Evolutionary conservation across 2,329 filamentous ascomycete genomes (phyloP), one percentile per base, ranked within the genome.

Genomic region (Ceratocystis diversiconidia): DNA sequence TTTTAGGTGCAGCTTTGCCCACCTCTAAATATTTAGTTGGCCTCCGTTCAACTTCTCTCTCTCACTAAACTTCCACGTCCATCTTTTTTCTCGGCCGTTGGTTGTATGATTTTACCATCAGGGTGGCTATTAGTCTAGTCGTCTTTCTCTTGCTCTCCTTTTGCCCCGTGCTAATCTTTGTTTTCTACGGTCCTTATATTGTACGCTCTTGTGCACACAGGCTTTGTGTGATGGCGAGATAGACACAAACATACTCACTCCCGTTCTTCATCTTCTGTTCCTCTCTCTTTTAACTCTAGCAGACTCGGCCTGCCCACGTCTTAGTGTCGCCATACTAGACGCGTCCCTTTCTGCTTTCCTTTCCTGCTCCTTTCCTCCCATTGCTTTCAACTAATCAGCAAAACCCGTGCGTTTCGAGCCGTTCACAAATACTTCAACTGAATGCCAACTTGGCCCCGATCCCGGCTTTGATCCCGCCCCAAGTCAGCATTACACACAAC

Each of bases 1-100:
- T 63, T 65, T 67, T 67, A 63, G 64, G 55, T 44, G 44, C 66
- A 66, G 64, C 63, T 62, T 30, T 52, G 41, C 61, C 52, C 61
- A 61, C 64, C 30, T 61, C 55, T 65, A 52, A n/a, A 52, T 65
- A 55, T 50, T 41, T 30, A 19, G 44, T 41, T 63, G 55, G 55
- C 55, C 55, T 59, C 55, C 28, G 22, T 44, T 52, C 60, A 19
- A 25, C 32, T 64, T 60, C 17, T 64, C 50, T 57, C 50, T 57
- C 43, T 52, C 48, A 41, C 22, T 12, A 25, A 36, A 59, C 15
- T 30, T 15, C 19, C 17, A 41, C 57, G n/a, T 30, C 57, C 61
- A 15, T 41, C 65, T 59, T 62, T 57, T 55, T 17, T 48, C 2
- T 46, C 46, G 17, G 12, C 57, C 28, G 30, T 44, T 62, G 32